These are phyloP conservation scores for Lumnitzera littorea DNA, from an alignment of 345 rosid genomes.

Conservation along the genomic window DNA sequence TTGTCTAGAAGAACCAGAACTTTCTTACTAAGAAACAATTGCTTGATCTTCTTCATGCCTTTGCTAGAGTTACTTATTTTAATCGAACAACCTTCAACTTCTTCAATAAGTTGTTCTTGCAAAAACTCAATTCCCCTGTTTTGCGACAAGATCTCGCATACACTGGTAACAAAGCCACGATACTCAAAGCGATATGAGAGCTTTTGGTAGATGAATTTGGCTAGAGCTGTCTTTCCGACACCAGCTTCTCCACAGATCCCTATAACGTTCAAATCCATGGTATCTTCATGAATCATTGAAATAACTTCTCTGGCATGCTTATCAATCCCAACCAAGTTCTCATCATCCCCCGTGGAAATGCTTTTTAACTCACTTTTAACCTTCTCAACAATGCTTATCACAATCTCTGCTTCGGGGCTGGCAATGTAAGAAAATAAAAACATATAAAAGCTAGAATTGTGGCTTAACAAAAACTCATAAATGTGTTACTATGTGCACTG, in stretches of 20 bases:
- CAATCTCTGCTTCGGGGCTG: no score
- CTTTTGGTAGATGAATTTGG: slow-evolving; percentile 9
- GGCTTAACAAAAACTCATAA: no score
- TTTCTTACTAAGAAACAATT: not conserved
- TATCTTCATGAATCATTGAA: not conserved
- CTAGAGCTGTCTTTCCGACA: slow-evolving; percentile 12
- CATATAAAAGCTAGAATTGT: no score
- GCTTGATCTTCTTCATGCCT: not conserved
- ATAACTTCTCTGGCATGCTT: no score
- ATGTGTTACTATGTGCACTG: no score
- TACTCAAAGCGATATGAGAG: slow-evolving; percentile 5
- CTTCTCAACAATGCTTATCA: no score
- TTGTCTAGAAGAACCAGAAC: slow-evolving; percentile 4
- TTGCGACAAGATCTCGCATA: no score
- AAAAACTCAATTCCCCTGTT: not conserved
- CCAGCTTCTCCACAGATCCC: slow-evolving; percentile 21
- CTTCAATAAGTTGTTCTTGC: not conserved
- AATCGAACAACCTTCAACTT: not conserved
- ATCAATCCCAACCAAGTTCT: no score
- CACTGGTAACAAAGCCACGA: slow-evolving; percentile 14
- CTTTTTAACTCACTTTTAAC: no score
- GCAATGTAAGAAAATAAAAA: no score
- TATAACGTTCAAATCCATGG: slow-evolving; percentile 3
- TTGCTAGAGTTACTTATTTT: not conserved
- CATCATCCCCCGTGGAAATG: no score